Evolutionary conservation across 164 flowering plant species (phyloP), one percentile per base, ranked within the genome.

Genomic region (Tetracentron sinense): DNA sequence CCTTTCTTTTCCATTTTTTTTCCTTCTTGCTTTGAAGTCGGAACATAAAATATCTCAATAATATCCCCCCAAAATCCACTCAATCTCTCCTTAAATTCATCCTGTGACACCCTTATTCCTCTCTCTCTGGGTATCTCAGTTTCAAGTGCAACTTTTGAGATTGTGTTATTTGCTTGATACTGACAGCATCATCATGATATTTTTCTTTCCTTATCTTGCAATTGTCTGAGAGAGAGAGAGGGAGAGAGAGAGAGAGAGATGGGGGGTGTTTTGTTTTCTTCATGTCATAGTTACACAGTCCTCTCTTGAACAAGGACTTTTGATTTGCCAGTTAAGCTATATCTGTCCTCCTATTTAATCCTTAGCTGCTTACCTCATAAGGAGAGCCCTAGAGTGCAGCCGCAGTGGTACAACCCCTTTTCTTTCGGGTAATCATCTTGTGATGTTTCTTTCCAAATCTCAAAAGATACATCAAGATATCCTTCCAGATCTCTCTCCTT

Each of bases 111-210:
- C 69, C 76, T 38, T 8, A 50, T 56, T 17, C 62, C 63, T 54
- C 47, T 63, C 66, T 67, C 67, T 62, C 66, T 56, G 51, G 21
- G 42, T 22, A 56, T 64, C 31, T 56, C 27, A 62, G 54, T 63
- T 35, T 33, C 48, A 54, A 60, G 62, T 56, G 50, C 64, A 65
- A 70, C 78, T 71, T 76, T 73, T 64, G 68, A 69, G 81, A 78
- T 69, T 69, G 76, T 55, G 56, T 68, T 69, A 57, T 77, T 69
- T 77, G 55, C 64, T 64, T 76, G 81, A 74, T 68, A 47, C 62
- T 76, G 82, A 76, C 84, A 74, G 62, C 11, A 47, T 27, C 77
- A 81, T 78, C 82, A 81, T 76, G 80, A 81, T 72, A 74, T 74
- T 54, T 77, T 27, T 70, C 77, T 81, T 69, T 76, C 80, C 75